A percentile compares a stretch with the other conserved stretches of the same genome.
Evolutionary conservation across 352 stramenopile species (phyloP).

Genomic region (Phytophthora quininea): DNA sequence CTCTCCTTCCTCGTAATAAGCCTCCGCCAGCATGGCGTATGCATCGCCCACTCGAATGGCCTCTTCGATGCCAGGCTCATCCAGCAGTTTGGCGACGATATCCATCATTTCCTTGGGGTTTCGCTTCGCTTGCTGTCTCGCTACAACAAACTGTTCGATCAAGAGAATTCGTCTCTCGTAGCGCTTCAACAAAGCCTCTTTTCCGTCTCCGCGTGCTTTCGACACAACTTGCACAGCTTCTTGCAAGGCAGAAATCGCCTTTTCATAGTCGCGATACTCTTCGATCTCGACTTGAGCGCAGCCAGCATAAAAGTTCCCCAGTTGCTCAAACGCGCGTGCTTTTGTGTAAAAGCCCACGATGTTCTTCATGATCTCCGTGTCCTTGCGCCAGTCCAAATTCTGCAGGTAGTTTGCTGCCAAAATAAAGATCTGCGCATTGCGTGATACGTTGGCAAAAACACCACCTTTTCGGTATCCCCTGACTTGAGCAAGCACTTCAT

Average conservation of each 20-base stretch:
- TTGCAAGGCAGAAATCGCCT: conserved; percentile 89
- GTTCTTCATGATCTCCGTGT: conserved; percentile 91
- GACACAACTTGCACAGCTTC: conserved; percentile 88
- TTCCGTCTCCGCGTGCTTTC: conserved; percentile 76
- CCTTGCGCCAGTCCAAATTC: conserved; percentile 93
- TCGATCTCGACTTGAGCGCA: conserved; percentile 94
- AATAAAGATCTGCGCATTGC: conserved; percentile 94
- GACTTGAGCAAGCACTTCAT: conserved; percentile 96
- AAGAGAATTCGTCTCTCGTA: conserved; percentile 71
- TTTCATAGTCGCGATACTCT: conserved; percentile 95
- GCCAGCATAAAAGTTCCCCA: conserved; percentile 91
- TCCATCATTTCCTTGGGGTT: conserved; percentile 76
- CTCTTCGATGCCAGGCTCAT: conserved; percentile 83
- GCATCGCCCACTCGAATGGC: conserved; percentile 90
- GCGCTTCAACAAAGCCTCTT: conserved; percentile 65
- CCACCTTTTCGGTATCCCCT: conserved; percentile 94
- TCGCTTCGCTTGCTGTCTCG: conserved; percentile 58
- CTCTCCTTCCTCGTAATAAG: conserved; percentile 72
- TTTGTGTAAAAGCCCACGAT: conserved; percentile 96
- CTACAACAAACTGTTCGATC: conserved; percentile 89
- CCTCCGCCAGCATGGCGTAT: conserved; percentile 88
- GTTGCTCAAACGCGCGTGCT: conserved; percentile 91
- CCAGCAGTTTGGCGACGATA: conserved; percentile 83
- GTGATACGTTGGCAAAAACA: conserved; percentile 93
- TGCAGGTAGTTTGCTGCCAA: conserved; percentile 96